Evolutionary conservation across 768 basidiomycete species (phyloP), one percentile per base, ranked within the genome.

Genomic region (Tephrocybe sp.): DNA sequence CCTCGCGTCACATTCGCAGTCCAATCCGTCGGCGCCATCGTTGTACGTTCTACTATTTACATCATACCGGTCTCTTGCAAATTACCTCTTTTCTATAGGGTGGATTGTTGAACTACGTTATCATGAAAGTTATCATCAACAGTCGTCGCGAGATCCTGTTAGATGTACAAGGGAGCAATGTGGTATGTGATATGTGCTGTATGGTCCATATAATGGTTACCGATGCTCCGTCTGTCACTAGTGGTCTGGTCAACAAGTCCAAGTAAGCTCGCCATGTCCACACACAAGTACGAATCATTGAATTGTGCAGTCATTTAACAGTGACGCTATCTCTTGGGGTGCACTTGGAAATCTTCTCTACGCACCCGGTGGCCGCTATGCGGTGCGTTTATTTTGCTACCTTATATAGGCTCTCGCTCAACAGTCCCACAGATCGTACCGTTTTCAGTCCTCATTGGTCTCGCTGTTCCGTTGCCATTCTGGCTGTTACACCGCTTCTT

Each of bases 1-100:
- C 84, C 84, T 37, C 79, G 83, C 8, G 76, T 77, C 27, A 79
- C 84, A 2, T 86, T 87, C 63, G 70, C 75, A 16, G 80, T 80
- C 6, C 83, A 85, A 58, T 73, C 70, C 26, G 44, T 75, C 38
- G 83, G 85, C 1, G 78, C 82, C 5, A 63, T 86, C 35, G 65
- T 86, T 27, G 83, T 79, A 45, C 52, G 72, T 57, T 11, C 3
- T 24, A n/a, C 9, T 27, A 18, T n/a, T 18, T 12, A 8, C 11
- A 8, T 2, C 5, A 24, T 44, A 22, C 42, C 35, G 44, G 28
- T n/a, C n/a, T n/a, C n/a, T n/a, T 1, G 28, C 31, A 38, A 16
- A 45, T 9, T 13, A 12, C 28, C 7, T 19, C 27, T 16, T 44
- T 11, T 13, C 18, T 32, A n/a, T 19, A 69, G 69, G 67, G 70